These are phyloP conservation scores for Corinectria fuckeliana DNA, from an alignment of 2,329 filamentous ascomycete species.

Conservation along the genomic window DNA sequence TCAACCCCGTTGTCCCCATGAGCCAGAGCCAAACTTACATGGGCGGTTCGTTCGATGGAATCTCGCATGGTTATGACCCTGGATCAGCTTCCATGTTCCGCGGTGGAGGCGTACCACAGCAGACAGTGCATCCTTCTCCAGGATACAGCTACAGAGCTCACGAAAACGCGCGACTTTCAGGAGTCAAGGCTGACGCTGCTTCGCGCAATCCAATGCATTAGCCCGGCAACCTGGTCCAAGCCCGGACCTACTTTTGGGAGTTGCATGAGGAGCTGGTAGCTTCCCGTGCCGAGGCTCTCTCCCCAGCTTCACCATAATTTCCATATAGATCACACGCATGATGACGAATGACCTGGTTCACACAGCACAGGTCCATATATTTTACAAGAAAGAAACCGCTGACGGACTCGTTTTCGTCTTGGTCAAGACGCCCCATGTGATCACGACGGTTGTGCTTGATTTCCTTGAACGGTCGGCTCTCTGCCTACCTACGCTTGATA, in stretches of 20 bases:
- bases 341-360: conserved; percentile 35
- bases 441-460: conserved; percentile 16
- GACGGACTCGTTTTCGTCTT: conserved; percentile 18
- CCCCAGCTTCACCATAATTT: conserved; percentile 20
- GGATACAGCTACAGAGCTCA: conserved; percentile 46
- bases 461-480: conserved; percentile 19
- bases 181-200: conserved; percentile 41
- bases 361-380: conserved; percentile 39
- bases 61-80: conserved; percentile 44
- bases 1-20: conserved; percentile 42
- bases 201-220: conserved; percentile 40
- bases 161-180: conserved; percentile 43
- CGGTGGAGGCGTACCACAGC: conserved; percentile 39
- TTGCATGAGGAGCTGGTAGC: conserved; percentile 1
- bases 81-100: conserved; percentile 44
- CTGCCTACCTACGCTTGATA: conserved; percentile 26
- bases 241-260: conserved; percentile 2
- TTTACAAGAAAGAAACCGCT: conserved; percentile 13
- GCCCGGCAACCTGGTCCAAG: background rate
- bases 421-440: conserved; percentile 12
- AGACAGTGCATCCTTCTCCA: conserved; percentile 39
- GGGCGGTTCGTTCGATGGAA: conserved; percentile 43
- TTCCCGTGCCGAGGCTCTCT: conserved; percentile 6
- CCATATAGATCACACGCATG: conserved; percentile 33
- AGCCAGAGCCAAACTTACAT: conserved; percentile 45